These are phyloP conservation scores for Hondaea fermentalgiana DNA, from an alignment of 108 stramenopile genomes.

Conservation along the genomic window DNA sequence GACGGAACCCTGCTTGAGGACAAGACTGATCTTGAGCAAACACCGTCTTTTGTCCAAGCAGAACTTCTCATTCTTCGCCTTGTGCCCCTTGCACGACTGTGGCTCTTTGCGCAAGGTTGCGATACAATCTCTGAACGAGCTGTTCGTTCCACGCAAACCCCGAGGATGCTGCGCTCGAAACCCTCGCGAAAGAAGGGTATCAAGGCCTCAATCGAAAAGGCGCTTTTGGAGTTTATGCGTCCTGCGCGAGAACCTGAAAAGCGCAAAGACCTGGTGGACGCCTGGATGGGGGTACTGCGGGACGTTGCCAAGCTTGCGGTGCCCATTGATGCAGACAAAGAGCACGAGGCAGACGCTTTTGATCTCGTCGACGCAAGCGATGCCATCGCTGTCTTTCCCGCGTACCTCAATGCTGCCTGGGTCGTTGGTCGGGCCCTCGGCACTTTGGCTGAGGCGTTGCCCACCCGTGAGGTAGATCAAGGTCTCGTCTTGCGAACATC, in stretches of 20 bases:
- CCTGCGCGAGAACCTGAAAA: not conserved
- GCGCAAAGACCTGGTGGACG: not conserved
- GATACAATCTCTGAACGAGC: not conserved
- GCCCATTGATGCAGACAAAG: not conserved
- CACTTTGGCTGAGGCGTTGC: not conserved
- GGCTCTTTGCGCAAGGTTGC: not conserved
- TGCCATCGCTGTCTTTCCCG: not conserved
- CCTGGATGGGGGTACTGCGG: not conserved
- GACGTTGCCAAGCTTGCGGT: not conserved
- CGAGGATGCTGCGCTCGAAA: not conserved
- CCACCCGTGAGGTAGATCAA: not conserved
- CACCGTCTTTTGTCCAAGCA: not conserved
- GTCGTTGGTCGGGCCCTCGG: not conserved
- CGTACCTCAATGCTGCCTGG: not conserved
- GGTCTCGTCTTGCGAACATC: not conserved
- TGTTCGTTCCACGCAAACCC: not conserved
- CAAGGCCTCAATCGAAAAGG: not conserved
- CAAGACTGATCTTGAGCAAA: not conserved
- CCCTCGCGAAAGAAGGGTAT: not conserved
- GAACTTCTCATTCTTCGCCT: not conserved
- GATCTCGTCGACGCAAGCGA: not conserved
- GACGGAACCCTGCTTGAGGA: not conserved
- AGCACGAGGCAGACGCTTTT: not conserved
- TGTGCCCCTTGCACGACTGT: not conserved
- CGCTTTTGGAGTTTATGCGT: not conserved